A percentile compares a stretch with the other conserved stretches of the same genome.
phyloP scores from a whole-genome alignment of 495 filamentous ascomycete genomes.

The Platismatia glauca region DNA sequence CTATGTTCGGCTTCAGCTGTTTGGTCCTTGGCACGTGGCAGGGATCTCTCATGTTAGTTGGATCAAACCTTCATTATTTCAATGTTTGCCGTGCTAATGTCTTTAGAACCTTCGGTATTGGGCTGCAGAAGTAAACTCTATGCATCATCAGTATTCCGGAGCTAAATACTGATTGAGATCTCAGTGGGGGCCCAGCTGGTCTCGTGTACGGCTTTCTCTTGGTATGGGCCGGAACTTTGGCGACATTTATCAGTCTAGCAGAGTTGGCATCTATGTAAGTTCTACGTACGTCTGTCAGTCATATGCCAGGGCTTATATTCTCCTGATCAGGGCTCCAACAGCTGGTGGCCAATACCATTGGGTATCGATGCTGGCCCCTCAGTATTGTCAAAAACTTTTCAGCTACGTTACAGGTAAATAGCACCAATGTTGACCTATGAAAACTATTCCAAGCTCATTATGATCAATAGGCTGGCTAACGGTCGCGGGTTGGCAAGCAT shows the following conservation, averaged over 20 bases:
- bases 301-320: not conserved
- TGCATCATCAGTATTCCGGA: not conserved
- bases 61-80: not conserved
- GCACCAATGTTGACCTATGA: not conserved
- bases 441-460: not conserved
- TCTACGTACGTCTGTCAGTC: not conserved
- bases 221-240: slow-evolving; percentile 30
- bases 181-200: slow-evolving; percentile 31
- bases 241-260: slow-evolving; percentile 27
- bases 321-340: slow-evolving; percentile 17
- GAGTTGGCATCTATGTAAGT: slow-evolving; percentile 33
- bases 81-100: not conserved
- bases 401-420: slow-evolving; percentile 28
- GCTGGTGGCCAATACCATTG: slow-evolving; percentile 21
- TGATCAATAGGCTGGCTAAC: slow-evolving; percentile 28
- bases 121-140: not conserved
- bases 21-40: slow-evolving; percentile 40
- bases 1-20: slow-evolving; percentile 39
- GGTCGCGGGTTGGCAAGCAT: slow-evolving; percentile 32
- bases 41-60: slow-evolving; percentile 33
- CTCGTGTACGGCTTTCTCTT: slow-evolving; percentile 34
- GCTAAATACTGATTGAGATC: not conserved
- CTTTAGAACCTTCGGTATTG: not conserved
- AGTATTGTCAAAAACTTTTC: slow-evolving; percentile 22
- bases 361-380: slow-evolving; percentile 23